Conservation (phyloP, 768 basidiomycete genomes). For the Astraeus odoratus region DNA sequence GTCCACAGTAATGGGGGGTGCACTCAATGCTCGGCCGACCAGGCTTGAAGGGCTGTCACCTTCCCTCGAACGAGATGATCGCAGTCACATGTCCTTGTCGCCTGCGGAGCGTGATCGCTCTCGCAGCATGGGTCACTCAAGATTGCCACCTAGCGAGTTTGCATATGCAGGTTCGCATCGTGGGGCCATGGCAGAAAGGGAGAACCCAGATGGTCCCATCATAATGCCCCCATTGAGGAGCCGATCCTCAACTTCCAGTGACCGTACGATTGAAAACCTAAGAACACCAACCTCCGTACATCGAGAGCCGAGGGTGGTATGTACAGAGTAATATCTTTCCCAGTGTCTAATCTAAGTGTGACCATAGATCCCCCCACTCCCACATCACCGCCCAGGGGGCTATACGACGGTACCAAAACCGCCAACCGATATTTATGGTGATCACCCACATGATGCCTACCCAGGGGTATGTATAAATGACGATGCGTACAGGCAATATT, state of each 20-base stretch:
- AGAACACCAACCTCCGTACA: slow-evolving; percentile 16
- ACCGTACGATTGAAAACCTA: slow-evolving; percentile 25
- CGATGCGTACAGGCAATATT: not conserved
- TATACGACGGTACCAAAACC: slow-evolving; percentile 14
- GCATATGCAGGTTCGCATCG: slow-evolving; percentile 15
- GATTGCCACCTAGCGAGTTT: slow-evolving; percentile 18
- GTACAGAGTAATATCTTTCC: slow-evolving; percentile 1
- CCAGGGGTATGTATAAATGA: slow-evolving; percentile 11
- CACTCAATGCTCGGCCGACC: slow-evolving; percentile 26
- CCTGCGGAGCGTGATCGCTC: slow-evolving; percentile 20
- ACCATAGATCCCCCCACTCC: slow-evolving; percentile 24
- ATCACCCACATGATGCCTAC: slow-evolving; percentile 12
- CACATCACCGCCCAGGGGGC: slow-evolving; percentile 15
- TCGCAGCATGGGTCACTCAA: slow-evolving; percentile 13
- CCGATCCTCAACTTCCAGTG: slow-evolving; percentile 21
- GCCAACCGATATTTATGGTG: slow-evolving; percentile 27
- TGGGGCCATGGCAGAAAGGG: slow-evolving; percentile 12
- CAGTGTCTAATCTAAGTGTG: not conserved
- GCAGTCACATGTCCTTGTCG: slow-evolving; percentile 15
- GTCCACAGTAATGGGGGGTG: slow-evolving; percentile 26
- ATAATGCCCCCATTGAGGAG: slow-evolving; percentile 16
- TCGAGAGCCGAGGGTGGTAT: slow-evolving; percentile 22
- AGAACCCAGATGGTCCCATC: slow-evolving; percentile 14
- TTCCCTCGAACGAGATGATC: slow-evolving; percentile 15
- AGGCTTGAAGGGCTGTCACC: slow-evolving; percentile 17